A percentile compares a stretch with the other conserved stretches of the same genome.
These are phyloP conservation scores for Fagus sylvatica DNA, from an alignment of 306 rosid genomes.

Conservation along the genomic window DNA sequence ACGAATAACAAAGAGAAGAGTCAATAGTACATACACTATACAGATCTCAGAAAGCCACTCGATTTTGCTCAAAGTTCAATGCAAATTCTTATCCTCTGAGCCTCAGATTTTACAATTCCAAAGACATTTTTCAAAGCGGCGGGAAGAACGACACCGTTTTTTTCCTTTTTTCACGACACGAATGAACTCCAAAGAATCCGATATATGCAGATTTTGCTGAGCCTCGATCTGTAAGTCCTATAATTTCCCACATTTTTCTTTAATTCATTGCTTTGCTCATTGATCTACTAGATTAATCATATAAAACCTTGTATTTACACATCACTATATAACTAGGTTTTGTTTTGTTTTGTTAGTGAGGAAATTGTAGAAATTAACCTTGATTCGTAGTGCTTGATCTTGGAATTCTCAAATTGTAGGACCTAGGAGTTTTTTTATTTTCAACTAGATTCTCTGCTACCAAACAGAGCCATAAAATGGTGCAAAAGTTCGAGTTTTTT, in stretches of 20 bases:
- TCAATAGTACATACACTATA: no score
- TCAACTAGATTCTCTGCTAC: conserved; percentile 1
- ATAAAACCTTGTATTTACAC: neutral
- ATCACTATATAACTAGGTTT: neutral
- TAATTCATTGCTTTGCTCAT: neutral
- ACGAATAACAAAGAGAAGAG: no score
- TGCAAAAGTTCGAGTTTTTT: neutral
- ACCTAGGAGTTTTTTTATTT: neutral
- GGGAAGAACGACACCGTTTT: neutral
- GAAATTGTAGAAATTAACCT: neutral
- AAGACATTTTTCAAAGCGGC: neutral
- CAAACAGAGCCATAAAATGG: neutral
- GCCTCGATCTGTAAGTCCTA: neutral
- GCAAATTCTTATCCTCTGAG: no score
- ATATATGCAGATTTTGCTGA: neutral
- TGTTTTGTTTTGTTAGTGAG: neutral
- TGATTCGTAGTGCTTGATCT: no score
- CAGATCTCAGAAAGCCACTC: no score
- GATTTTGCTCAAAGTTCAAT: no score
- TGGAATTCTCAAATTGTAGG: neutral
- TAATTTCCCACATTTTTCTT: neutral
- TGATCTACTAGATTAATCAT: neutral
- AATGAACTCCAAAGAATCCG: neutral
- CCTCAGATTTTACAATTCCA: no score
- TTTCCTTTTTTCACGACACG: neutral